A percentile compares a stretch with the other conserved stretches of the same genome.
Evolutionary conservation across 179 eudicot genomes (phyloP).

Genomic region (Beta corolliflora): DNA sequence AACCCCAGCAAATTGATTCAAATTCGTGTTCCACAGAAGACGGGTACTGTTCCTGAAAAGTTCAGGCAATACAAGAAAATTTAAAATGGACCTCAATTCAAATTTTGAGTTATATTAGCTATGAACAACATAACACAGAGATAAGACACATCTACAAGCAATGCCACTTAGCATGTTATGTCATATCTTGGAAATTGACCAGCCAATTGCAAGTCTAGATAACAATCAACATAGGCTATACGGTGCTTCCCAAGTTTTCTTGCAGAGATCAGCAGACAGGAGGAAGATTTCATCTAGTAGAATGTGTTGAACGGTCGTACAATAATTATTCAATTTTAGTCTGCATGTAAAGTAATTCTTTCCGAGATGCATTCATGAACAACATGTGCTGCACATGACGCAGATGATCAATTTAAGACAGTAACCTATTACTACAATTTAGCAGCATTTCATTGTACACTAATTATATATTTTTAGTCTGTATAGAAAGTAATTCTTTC

Average conservation of each 20-base stretch:
- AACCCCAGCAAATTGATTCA: constrained; percentile 93
- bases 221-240: background rate
- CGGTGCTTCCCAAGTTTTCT: background rate
- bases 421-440: background rate
- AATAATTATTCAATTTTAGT: background rate
- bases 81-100: background rate
- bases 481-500: background rate
- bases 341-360: background rate
- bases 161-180: background rate
- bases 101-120: background rate
- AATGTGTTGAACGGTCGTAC: background rate
- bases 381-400: background rate
- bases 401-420: background rate
- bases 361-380: background rate
- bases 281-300: background rate
- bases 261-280: background rate
- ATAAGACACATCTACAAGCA: background rate
- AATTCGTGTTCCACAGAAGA: constrained; percentile 46
- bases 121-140: background rate
- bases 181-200: background rate
- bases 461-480: background rate
- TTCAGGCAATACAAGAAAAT: constrained; percentile 5
- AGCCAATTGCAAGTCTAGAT: background rate
- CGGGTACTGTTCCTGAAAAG: constrained; percentile 42
- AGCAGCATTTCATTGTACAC: background rate